Evolutionary conservation across 306 rosid genomes (phyloP).

Genomic region (Benincasa hispida): DNA sequence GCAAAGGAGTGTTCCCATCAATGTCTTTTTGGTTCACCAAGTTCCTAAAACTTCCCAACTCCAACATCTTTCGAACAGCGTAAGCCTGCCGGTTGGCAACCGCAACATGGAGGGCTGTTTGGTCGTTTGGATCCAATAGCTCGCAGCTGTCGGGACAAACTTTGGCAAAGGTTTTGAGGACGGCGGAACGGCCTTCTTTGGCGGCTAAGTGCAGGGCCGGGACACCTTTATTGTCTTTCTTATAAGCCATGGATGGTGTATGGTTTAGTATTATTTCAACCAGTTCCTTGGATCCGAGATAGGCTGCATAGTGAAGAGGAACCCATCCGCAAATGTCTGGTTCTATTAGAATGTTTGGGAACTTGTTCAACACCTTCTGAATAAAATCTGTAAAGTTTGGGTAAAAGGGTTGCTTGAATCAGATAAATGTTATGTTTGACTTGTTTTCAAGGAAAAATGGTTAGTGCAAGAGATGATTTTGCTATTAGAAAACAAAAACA

Average conservation of each 20-base stretch:
- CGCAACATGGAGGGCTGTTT: background rate
- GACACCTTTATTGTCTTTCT: background rate
- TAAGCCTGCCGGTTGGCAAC: background rate
- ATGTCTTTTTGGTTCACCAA: background rate
- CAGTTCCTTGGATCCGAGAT: background rate
- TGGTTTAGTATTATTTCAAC: background rate
- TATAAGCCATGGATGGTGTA: background rate
- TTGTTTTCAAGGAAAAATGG: background rate
- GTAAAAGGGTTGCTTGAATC: background rate
- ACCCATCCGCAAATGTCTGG: background rate
- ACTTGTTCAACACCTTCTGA: background rate
- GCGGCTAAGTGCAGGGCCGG: background rate
- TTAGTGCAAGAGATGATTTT: background rate
- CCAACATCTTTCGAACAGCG: background rate
- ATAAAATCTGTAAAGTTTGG: background rate
- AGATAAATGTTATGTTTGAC: background rate
- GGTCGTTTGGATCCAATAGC: background rate
- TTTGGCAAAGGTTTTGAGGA: background rate
- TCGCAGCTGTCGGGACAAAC: background rate
- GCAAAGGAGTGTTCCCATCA: slow-evolving; percentile 1
- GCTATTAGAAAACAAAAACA: background rate
- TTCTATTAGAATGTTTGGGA: background rate
- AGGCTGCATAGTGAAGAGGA: background rate
- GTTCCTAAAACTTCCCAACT: background rate
- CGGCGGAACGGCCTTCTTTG: background rate